Conservation (phyloP, 768 basidiomycete species). For the Psilocybe sp. region DNA sequence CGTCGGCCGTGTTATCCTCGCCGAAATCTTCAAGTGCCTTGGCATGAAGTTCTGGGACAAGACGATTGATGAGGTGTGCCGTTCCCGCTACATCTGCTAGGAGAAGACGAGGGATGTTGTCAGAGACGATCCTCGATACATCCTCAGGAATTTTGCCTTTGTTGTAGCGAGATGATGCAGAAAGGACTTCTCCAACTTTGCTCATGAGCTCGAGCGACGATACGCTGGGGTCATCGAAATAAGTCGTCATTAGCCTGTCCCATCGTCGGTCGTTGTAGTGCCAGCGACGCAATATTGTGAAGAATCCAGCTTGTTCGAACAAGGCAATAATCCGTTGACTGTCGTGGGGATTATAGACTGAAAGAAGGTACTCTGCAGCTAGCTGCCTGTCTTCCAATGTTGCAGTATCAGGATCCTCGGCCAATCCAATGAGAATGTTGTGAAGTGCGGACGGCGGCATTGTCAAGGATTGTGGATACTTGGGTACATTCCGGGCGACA, state of each 20-base stretch:
- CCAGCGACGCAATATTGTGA: conserved; percentile 82
- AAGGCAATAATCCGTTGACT: conserved; percentile 60
- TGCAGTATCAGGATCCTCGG: conserved; percentile 67
- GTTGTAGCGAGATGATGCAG: conserved; percentile 39
- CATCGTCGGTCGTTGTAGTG: conserved; percentile 75
- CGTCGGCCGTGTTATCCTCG: conserved; percentile 33
- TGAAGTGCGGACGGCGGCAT: conserved; percentile 69
- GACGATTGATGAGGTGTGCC: conserved; percentile 68
- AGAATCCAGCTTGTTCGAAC: conserved; percentile 86
- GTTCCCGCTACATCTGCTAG: conserved; percentile 59
- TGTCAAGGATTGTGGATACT: conserved; percentile 86
- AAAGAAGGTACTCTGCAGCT: conserved; percentile 91
- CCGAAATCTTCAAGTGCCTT: conserved; percentile 53
- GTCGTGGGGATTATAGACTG: conserved; percentile 85
- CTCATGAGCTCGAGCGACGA: conserved; percentile 58
- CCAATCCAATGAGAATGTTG: conserved; percentile 73
- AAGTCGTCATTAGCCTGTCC: conserved; percentile 70
- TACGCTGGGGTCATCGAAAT: conserved; percentile 70
- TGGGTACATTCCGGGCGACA: conserved; percentile 92
- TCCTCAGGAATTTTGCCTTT: conserved; percentile 54
- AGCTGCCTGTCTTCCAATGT: conserved; percentile 94
- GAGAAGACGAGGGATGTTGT: conserved; percentile 65
- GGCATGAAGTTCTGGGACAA: conserved; percentile 65
- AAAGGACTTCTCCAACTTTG: conserved; percentile 63
- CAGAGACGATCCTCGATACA: conserved; percentile 48